Evolutionary conservation across 306 rosid species (phyloP).

Genomic region (Dryas drummondii): DNA sequence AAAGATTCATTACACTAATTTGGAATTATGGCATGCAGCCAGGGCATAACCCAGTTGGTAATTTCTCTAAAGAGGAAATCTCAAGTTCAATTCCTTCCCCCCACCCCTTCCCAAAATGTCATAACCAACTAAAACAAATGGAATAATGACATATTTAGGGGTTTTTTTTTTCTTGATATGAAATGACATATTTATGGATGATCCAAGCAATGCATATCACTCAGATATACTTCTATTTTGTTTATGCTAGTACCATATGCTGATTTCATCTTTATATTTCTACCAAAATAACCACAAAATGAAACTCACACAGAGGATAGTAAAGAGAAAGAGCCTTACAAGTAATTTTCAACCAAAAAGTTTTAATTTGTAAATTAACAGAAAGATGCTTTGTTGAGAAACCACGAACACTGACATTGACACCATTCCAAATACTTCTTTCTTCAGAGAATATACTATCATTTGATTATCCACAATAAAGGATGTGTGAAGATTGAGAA

Average conservation of each 20-base stretch:
- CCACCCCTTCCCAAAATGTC: not conserved
- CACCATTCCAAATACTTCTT: not conserved
- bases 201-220: not conserved
- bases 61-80: not conserved
- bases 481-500: not conserved
- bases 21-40: not conserved
- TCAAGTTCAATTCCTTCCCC: not conserved
- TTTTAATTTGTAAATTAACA: not conserved
- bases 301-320: not conserved
- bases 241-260: not conserved
- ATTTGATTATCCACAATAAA: not conserved
- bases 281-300: not conserved
- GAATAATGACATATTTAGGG: not conserved
- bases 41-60: not conserved
- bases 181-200: not conserved
- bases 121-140: not conserved
- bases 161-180: too few relatives aligned
- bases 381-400: not conserved
- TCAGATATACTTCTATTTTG: not conserved
- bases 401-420: not conserved
- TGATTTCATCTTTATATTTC: too few relatives aligned
- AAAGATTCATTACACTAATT: too few relatives aligned
- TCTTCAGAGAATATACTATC: not conserved
- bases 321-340: too few relatives aligned
- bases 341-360: not conserved